These are phyloP conservation scores for Ophiocordyceps sinensis DNA, from an alignment of 2,329 filamentous ascomycete genomes.

Conservation along the genomic window DNA sequence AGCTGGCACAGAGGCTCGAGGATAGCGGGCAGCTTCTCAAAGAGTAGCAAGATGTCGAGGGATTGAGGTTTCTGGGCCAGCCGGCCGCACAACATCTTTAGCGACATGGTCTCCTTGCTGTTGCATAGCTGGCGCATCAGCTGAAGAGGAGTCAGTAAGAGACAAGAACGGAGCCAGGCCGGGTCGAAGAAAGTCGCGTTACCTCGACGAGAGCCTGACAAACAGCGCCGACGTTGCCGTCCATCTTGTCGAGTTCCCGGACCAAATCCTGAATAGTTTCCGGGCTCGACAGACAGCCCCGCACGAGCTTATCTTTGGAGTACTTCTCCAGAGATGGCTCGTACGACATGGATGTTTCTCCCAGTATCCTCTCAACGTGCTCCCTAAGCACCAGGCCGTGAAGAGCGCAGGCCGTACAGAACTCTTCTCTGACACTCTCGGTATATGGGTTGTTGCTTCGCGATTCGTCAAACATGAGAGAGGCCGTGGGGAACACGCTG, in stretches of 20 bases:
- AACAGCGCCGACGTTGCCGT: slow-evolving; percentile 81
- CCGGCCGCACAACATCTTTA: slow-evolving; percentile 59
- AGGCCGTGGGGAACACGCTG: slow-evolving; percentile 51
- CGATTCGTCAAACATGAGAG: slow-evolving; percentile 43
- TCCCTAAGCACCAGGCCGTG: slow-evolving; percentile 70
- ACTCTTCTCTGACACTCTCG: slow-evolving; percentile 51
- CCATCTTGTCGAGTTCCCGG: slow-evolving; percentile 73
- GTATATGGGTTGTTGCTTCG: slow-evolving; percentile 44
- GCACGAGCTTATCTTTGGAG: slow-evolving; percentile 62
- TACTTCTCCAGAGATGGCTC: slow-evolving; percentile 62
- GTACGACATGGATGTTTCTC: slow-evolving; percentile 70
- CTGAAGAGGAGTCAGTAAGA: slow-evolving; percentile 18
- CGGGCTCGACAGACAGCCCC: slow-evolving; percentile 62
- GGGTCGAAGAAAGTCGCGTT: slow-evolving; percentile 2
- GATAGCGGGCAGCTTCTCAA: slow-evolving; percentile 55
- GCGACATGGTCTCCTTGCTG: slow-evolving; percentile 64
- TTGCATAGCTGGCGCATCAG: slow-evolving; percentile 54
- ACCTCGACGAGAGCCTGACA: slow-evolving; percentile 64
- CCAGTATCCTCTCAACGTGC: slow-evolving; percentile 66
- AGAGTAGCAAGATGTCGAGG: slow-evolving; percentile 63
- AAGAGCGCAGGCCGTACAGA: slow-evolving; percentile 79
- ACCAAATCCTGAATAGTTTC: slow-evolving; percentile 65
- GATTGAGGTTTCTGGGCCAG: slow-evolving; percentile 59
- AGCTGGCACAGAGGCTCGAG: slow-evolving; percentile 60
- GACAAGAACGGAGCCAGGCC: too few relatives aligned